A percentile compares a stretch with the other conserved stretches of the same genome.
phyloP scores from a whole-genome alignment of 192 early-diverging fungal species.

The Jimgerdemannia flammicorona region DNA sequence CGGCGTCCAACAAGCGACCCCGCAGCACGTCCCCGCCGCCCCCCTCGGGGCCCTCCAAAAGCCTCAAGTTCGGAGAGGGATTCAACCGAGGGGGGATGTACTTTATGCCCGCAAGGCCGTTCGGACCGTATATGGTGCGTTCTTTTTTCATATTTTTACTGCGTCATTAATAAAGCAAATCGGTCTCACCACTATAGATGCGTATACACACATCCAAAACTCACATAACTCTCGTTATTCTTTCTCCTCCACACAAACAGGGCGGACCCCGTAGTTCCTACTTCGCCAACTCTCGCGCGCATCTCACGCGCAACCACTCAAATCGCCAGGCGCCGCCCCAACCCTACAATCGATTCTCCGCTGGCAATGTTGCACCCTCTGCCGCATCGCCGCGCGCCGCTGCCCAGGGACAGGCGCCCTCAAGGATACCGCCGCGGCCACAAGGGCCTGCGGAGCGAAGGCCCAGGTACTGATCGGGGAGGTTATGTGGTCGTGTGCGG shows the following conservation, averaged over 20 bases:
- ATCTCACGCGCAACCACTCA: not conserved
- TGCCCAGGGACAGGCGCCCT: too few relatives aligned
- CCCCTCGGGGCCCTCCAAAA: not conserved
- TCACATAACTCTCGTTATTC: not conserved
- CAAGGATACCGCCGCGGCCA: too few relatives aligned
- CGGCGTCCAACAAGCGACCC: not conserved
- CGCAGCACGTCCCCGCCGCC: not conserved
- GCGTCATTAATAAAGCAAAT: too few relatives aligned
- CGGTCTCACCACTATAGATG: not conserved
- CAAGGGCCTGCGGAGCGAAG: too few relatives aligned
- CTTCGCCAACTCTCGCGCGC: not conserved
- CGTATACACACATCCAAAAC: not conserved
- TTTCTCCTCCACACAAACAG: not conserved
- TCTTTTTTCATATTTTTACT: not conserved
- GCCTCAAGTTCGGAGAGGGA: not conserved
- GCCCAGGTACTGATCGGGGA: too few relatives aligned
- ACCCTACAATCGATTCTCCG: not conserved
- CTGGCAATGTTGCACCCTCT: not conserved
- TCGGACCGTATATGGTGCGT: not conserved
- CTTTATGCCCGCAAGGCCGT: not conserved
- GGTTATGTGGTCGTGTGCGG: too few relatives aligned
- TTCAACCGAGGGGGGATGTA: not conserved
- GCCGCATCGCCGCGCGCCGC: too few relatives aligned
- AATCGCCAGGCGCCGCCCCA: not conserved
- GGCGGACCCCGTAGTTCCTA: not conserved